Base-by-base conservation (phyloP, 1,139 yeast genomes). In the Trichomonascaceae sp. region DNA sequence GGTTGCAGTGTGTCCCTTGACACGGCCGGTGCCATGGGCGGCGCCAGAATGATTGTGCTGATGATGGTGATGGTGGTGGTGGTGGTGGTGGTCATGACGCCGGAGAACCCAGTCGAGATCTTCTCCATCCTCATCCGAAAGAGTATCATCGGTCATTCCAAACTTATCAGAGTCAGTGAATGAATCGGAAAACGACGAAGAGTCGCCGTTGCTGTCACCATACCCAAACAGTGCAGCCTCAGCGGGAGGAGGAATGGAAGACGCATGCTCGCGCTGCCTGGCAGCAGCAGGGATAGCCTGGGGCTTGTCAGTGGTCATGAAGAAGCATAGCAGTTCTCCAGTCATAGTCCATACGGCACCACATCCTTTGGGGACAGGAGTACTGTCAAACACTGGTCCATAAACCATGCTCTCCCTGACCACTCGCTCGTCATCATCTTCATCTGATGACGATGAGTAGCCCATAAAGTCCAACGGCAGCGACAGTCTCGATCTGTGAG, bases 291-390 rank as follows among this genome's bases (percentile, higher is more conserved):
- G 17, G 16, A 13, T 16, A 11, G 6, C 13, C 8, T 32, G 31
- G 4, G 27, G 31, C 31, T 30, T 34, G 8, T 43, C 44, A 16
- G 43, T 60, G 51, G 39, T 39, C n/a, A 76, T 69, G 56, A 82
- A 84, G 48, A 87, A 85, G 50, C 94, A 81, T 1, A 85, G 77
- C 36, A 85, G 61, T 41, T 72, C 73, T 0, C 96, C 96, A 2
- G 73, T 69, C 13, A 73, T 69, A 0, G 92, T 67, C 95, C 96
- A 85, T 0, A 73, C 64, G 0, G 93, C 95, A 6, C 96, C 95
- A 60, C 95, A 85, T 3, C 89, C 93, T 50, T 81, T 84, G 0
- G 96, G 95, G 3, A 85, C 67, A 0, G 96, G 96, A 0, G 94
- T 82, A 26, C 85, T 76, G 48, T 84, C 94, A 47, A 75, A 71